A percentile compares a stretch with the other conserved stretches of the same genome.
Evolutionary conservation across 2,329 filamentous ascomycete genomes (phyloP).

Genomic region (Lasiodiplodia sp.): DNA sequence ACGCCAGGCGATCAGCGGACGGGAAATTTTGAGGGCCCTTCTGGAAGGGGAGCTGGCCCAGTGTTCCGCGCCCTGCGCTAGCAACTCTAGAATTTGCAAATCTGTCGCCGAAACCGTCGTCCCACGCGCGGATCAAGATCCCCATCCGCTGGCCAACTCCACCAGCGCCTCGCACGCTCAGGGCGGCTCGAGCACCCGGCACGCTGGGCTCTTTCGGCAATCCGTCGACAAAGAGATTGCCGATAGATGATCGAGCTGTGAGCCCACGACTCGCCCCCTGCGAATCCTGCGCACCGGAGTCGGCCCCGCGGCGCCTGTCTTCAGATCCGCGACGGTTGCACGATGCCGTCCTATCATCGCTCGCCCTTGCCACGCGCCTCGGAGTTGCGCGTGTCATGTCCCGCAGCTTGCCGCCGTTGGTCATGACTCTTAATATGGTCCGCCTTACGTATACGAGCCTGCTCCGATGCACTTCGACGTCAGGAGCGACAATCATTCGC

Average conservation of each 20-base stretch:
- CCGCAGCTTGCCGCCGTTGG: not conserved
- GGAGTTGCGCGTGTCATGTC: not conserved
- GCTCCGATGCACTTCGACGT: not conserved
- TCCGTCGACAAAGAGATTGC: constrained; percentile 1
- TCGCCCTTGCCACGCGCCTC: not conserved
- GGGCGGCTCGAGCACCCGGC: not conserved
- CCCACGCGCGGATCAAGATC: not conserved
- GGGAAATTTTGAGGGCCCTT: not conserved
- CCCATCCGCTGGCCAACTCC: not conserved
- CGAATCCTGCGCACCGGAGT: too few relatives aligned
- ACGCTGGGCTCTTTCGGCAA: not conserved
- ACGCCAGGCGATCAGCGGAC: not conserved
- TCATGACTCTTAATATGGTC: constrained; percentile 1
- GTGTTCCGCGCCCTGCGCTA: not conserved
- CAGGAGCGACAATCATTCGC: not conserved
- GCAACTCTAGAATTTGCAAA: not conserved
- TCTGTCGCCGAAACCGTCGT: not conserved
- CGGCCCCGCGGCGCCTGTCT: too few relatives aligned
- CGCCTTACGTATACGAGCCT: not conserved
- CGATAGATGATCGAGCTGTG: not conserved
- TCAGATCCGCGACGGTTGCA: too few relatives aligned
- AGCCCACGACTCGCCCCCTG: not conserved
- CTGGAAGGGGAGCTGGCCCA: not conserved
- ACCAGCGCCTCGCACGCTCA: not conserved
- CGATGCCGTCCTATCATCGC: too few relatives aligned